Percentiles rank a stretch among this genome's conserved stretches.
These are phyloP conservation scores for Pulveroboletus sp. DNA, from an alignment of 768 basidiomycete species.

Conservation along the genomic window DNA sequence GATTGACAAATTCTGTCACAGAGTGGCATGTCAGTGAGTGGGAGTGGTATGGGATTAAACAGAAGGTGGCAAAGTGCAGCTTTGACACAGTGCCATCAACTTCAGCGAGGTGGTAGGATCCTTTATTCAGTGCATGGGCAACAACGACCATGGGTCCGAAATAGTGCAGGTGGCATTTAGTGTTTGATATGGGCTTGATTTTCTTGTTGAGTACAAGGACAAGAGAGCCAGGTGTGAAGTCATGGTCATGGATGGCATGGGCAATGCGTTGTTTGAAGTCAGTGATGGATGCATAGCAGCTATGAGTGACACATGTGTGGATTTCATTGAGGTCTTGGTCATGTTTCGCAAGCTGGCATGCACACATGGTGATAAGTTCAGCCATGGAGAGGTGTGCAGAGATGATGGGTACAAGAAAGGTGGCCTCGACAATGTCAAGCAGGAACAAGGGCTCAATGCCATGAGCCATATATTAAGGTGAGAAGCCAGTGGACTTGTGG, in stretches of 20 bases:
- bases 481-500: background rate
- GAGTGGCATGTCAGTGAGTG: background rate
- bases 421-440: background rate
- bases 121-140: background rate
- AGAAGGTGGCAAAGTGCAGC: constrained; percentile 7
- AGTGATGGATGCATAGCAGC: background rate
- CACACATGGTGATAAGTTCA: background rate
- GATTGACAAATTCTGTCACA: background rate
- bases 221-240: constrained; percentile 26
- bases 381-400: background rate
- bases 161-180: background rate
- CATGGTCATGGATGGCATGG: constrained; percentile 8
- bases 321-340: background rate
- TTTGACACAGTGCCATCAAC: constrained; percentile 7
- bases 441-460: too few species aligned
- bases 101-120: constrained; percentile 11
- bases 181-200: constrained; percentile 9
- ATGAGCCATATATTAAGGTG: background rate
- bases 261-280: background rate
- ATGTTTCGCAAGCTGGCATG: background rate
- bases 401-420: background rate
- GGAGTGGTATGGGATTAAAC: constrained; percentile 5
- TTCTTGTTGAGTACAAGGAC: constrained; percentile 30
- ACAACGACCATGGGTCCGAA: background rate
- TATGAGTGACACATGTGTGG: background rate